Percentiles rank a stretch among this genome's conserved stretches.
Evolutionary conservation across 768 basidiomycete genomes (phyloP).

Genomic region (Phaeotremella skinneri): DNA sequence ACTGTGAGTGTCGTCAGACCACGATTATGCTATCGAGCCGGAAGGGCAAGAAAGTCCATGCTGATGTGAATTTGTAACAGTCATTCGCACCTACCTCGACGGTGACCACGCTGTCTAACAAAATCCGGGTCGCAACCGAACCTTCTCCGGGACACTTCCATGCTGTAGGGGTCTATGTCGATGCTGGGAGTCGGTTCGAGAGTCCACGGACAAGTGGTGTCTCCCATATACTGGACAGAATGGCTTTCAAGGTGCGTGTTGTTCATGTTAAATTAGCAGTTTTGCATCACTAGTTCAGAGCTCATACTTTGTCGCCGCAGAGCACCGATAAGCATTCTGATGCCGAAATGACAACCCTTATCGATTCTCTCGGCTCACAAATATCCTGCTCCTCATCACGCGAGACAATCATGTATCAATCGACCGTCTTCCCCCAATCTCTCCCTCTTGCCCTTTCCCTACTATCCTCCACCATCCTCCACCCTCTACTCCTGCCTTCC

Average conservation of each 20-base stretch:
- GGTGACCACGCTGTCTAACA: conserved; percentile 84
- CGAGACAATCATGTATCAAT: conserved; percentile 97
- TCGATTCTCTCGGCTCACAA: conserved; percentile 83
- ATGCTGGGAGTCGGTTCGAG: conserved; percentile 91
- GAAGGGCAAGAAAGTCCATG: no score
- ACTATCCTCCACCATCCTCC: conserved; percentile 84
- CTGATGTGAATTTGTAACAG: not conserved
- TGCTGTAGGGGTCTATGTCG: conserved; percentile 86
- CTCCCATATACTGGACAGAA: conserved; percentile 87
- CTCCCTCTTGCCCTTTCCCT: conserved; percentile 80
- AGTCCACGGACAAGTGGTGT: conserved; percentile 68
- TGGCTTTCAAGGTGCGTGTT: conserved; percentile 85
- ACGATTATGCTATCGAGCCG: no score
- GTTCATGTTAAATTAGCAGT: not conserved
- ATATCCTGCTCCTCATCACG: conserved; percentile 86
- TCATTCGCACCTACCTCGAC: conserved; percentile 16
- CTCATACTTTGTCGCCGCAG: conserved; percentile 55
- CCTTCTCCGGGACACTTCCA: conserved; percentile 89
- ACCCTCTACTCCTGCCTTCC: conserved; percentile 69
- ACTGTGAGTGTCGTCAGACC: not conserved
- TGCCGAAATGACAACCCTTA: conserved; percentile 73
- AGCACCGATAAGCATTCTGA: conserved; percentile 69
- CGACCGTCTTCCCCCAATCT: conserved; percentile 81
- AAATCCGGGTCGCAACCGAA: conserved; percentile 87
- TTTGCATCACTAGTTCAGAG: not conserved